Evolutionary conservation across 805 yeast species (phyloP), one percentile per base, ranked within the genome.

Genomic region (Candida chauliodis): DNA sequence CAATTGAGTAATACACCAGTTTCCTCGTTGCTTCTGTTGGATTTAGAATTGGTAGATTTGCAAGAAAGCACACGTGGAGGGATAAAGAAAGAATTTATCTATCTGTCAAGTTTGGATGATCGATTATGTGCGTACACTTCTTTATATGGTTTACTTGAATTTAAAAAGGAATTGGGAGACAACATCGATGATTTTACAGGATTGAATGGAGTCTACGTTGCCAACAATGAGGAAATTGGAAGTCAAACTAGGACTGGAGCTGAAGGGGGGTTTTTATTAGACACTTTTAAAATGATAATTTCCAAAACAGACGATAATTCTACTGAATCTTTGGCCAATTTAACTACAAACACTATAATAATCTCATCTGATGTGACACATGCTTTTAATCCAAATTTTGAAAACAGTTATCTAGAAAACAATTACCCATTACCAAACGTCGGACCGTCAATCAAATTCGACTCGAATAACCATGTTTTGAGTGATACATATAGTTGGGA

Each of bases 311-410:
- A n/a, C 21, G 42, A 34, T 3, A 37, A 41, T 15, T 24, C 30
- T 2, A 27, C 25, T 3, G 49, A 45, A 39, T 30, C 36, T 20
- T 15, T 37, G n/a, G 33, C 36, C 6, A 34, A 37, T 16, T 30
- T 45, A 22, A 37, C 41, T 8, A 40, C 66, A 20, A 64, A 63
- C 41, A 56, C 69, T 10, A 37, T 66, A 3, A 35, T 66, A 13
- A 44, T 68, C 15, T 66, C 73, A 3, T 67, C 71, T 2, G 74
- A 68, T 44, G 72, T 67, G 7, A 68, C 73, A 3, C 74, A 67
- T 43, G 61, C 63, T 5, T 42, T 68, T 30, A 68, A 68, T 45
- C 73, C 73, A 8, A 67, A 67, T 46, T 68, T 66, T 45, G 41
- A 47, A 15, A 43, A 48, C 13, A 59, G 47, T 0, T 64, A 66